These are phyloP conservation scores for Carnegiea gigantea DNA, from an alignment of 179 eudicot species.

Conservation along the genomic window DNA sequence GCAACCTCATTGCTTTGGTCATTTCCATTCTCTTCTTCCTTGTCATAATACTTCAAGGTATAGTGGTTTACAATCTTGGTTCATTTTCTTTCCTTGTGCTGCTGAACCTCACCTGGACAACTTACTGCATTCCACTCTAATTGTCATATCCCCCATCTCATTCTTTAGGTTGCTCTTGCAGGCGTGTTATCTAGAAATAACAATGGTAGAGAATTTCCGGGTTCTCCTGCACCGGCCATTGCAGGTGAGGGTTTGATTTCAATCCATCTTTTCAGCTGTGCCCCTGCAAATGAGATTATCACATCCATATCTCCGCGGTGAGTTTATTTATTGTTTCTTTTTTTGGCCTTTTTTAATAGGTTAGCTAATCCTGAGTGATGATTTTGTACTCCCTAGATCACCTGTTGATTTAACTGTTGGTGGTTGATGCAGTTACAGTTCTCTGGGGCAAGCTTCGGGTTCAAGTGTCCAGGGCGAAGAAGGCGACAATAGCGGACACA, in stretches of 20 bases:
- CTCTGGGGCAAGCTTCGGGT: background rate
- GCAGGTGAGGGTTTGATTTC: conserved; percentile 35
- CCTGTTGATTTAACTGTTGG: background rate
- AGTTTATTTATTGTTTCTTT: background rate
- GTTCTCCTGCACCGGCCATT: conserved; percentile 39
- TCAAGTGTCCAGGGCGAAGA: background rate
- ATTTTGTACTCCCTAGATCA: background rate
- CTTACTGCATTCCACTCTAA: no score
- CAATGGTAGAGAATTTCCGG: conserved; percentile 21
- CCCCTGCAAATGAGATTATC: background rate
- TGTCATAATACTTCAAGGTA: conserved; percentile 41
- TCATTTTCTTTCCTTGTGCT: no score
- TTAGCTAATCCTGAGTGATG: background rate
- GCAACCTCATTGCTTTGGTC: conserved; percentile 39
- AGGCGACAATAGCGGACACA: background rate
- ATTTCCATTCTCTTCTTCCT: conserved; percentile 42
- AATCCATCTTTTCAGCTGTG: conserved; percentile 22
- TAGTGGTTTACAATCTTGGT: background rate
- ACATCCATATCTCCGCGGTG: background rate
- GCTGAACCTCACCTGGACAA: no score
- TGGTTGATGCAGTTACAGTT: background rate
- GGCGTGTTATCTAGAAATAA: conserved; percentile 33
- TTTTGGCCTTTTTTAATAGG: no score
- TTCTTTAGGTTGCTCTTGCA: conserved; percentile 20
- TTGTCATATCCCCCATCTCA: no score